These are phyloP conservation scores for Phytophthora pseudosyringae DNA, from an alignment of 352 stramenopile genomes.

Conservation along the genomic window DNA sequence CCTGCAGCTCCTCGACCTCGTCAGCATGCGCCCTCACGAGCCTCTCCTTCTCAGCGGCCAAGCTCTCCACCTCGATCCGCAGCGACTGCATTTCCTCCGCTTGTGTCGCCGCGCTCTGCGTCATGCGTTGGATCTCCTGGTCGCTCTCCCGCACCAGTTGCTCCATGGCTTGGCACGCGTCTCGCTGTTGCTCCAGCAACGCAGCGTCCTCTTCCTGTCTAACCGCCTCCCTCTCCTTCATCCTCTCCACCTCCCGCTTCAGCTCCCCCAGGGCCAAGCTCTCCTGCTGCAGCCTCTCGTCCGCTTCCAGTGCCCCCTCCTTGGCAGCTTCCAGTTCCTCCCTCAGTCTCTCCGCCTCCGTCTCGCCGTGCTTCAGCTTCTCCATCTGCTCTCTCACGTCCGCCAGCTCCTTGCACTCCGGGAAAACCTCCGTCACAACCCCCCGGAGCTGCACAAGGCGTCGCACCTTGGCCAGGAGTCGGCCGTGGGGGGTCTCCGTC, in stretches of 20 bases:
- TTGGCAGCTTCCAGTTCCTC: constrained; percentile 30
- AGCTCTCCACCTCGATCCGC: constrained; percentile 32
- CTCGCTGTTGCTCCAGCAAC: constrained; percentile 47
- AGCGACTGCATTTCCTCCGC: constrained; percentile 43
- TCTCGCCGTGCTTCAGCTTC: constrained; percentile 6
- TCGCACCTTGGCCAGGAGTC: constrained; percentile 18
- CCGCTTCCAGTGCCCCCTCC: constrained; percentile 34
- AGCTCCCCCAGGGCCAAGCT: constrained; percentile 43
- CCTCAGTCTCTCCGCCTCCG: constrained; percentile 18
- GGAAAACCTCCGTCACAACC: constrained; percentile 24
- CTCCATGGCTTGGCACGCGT: constrained; percentile 54
- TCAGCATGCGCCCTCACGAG: constrained; percentile 23
- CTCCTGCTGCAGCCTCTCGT: constrained; percentile 45
- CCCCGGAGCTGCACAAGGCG: constrained; percentile 30
- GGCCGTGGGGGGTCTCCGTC: constrained; percentile 5
- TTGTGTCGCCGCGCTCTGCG: constrained; percentile 30
- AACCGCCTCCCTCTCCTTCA: constrained; percentile 30
- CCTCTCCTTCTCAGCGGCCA: constrained; percentile 30
- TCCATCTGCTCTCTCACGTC: constrained; percentile 22
- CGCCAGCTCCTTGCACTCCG: constrained; percentile 20
- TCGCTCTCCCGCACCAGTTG: constrained; percentile 49
- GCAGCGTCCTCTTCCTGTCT: constrained; percentile 50
- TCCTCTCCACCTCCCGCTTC: constrained; percentile 39
- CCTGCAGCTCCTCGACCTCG: constrained; percentile 34
- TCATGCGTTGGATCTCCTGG: constrained; percentile 49